phyloP scores from a whole-genome alignment of 2,329 filamentous ascomycete genomes.

The Hymenotorrendiella dingleyae region DNA sequence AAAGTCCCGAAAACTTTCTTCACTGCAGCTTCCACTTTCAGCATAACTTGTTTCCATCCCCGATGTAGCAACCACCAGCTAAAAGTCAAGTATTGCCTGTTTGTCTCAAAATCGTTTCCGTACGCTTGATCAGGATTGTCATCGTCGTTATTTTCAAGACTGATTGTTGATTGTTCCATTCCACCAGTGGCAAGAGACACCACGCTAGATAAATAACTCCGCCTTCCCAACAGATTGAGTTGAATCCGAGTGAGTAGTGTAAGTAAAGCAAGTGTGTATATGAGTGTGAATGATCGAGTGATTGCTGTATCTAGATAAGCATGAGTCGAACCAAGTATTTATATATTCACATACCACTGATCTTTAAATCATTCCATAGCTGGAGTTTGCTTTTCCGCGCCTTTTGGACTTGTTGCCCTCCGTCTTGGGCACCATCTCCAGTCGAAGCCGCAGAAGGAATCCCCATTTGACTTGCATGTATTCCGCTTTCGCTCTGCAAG shows the following conservation, averaged over 20 bases:
- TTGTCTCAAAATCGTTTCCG: constrained; percentile 93
- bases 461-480: constrained; percentile 74
- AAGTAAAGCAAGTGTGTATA: constrained; percentile 86
- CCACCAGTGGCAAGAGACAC: constrained; percentile 79
- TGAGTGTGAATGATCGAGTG: constrained; percentile 81
- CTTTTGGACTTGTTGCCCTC: constrained; percentile 43
- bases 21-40: constrained; percentile 78
- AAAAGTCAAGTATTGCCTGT: constrained; percentile 89
- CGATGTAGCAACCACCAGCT: constrained; percentile 96
- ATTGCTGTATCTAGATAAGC: constrained; percentile 54
- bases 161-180: constrained; percentile 68
- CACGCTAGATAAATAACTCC: constrained; percentile 93
- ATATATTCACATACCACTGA: constrained; percentile 62
- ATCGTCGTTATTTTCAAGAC: constrained; percentile 88
- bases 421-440: constrained; percentile 36
- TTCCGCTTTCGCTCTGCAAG: constrained; percentile 72
- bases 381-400: constrained; percentile 76
- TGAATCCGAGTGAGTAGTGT: constrained; percentile 92
- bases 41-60: constrained; percentile 79
- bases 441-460: constrained; percentile 46
- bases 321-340: constrained; percentile 11
- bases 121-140: constrained; percentile 76
- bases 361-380: constrained; percentile 96
- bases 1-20: constrained; percentile 83
- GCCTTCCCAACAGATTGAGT: constrained; percentile 89